Evolutionary conservation across 2,329 filamentous ascomycete species (phyloP), one percentile per base, ranked within the genome.

Genomic region (Cryphonectria carpinicola): DNA sequence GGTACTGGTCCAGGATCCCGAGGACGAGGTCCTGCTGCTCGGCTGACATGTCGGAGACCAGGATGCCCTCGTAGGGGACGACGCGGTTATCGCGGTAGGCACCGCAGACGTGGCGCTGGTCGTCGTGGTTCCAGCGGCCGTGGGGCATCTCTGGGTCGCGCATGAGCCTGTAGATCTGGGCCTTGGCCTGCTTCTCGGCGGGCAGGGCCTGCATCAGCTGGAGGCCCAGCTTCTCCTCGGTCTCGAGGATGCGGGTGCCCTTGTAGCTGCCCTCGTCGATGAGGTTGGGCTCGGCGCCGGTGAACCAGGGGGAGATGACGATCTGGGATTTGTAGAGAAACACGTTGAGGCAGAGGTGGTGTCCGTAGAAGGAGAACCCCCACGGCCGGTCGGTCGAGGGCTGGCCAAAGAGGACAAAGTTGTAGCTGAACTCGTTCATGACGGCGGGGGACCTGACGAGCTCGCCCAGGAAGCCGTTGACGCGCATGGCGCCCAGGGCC

Each of bases 11-110:
- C 41, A 91, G 80, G 64, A 94, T 90, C 0, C 79, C 81, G 1
- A 86, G 79, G n/a, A 94, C 80, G 6, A 89, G 79, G 0, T 80
- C 77, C 73, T 87, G 85, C 75, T 92, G 88, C 1, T 78, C 77
- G 0, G 77, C 1, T 0, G 78, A 78, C 67, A 93, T 80, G 0
- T 83, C 78, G 0, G 84, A 82, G 0, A 90, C 89, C 0, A 83
- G 76, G 7, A 93, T 79, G 0, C 93, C 93, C 79, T 95, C 90
- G 77, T 90, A 93, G 0, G 93, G 92, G 0, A 95, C 90, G 14
- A 92, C 80, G 14, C 92, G 86, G 78, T 95, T 96, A 76, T 95
- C 93, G 17, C 92, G 87, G 78, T 92, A 93, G 0, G 93, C 93
- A 49, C 93, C 93, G 77, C 92, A 93, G 5, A 94, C 78, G 76